Evolutionary conservation across 2,329 filamentous ascomycete genomes (phyloP).

Genomic region (Corinectria fuckeliana): DNA sequence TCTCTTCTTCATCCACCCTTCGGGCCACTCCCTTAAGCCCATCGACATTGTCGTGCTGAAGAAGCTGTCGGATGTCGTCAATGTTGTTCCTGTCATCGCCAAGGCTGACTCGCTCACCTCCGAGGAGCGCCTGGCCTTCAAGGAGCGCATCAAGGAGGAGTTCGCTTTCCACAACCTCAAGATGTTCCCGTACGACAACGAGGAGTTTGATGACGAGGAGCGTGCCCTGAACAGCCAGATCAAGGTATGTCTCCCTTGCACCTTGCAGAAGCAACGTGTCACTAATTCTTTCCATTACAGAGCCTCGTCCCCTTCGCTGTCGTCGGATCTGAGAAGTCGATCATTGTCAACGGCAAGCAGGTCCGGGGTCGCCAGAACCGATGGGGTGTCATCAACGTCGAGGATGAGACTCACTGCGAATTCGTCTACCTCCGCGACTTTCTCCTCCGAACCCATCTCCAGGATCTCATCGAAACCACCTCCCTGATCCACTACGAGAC

Average conservation of each 20-base stretch:
- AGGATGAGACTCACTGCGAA: constrained; percentile 99
- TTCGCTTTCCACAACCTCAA: constrained; percentile 99
- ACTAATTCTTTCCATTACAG: constrained; percentile 56
- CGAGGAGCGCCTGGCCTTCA: constrained; percentile 95
- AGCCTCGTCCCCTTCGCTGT: constrained; percentile 96
- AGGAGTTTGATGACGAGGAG: constrained; percentile 98
- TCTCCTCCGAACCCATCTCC: constrained; percentile 95
- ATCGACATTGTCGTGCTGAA: constrained; percentile 99
- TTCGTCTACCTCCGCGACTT: constrained; percentile 99
- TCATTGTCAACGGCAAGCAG: constrained; percentile 96
- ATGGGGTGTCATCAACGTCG: constrained; percentile 99
- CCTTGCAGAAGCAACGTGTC: neutral
- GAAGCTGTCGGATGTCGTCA: constrained; percentile 99
- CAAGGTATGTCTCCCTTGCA: constrained; percentile 69
- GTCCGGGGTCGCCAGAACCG: constrained; percentile 98
- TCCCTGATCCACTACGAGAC: constrained; percentile 99
- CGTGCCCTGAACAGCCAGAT: constrained; percentile 91
- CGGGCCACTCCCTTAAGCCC: constrained; percentile 96
- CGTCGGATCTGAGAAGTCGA: constrained; percentile 96
- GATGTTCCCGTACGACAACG: constrained; percentile 99
- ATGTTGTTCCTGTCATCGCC: constrained; percentile 97
- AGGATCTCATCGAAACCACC: constrained; percentile 98
- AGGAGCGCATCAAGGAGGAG: constrained; percentile 99
- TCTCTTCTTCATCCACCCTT: constrained; percentile 99
- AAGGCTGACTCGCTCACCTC: constrained; percentile 96